These are phyloP conservation scores for Colletotrichum simmondsii DNA, from an alignment of 2,329 filamentous ascomycete genomes.

Conservation along the genomic window DNA sequence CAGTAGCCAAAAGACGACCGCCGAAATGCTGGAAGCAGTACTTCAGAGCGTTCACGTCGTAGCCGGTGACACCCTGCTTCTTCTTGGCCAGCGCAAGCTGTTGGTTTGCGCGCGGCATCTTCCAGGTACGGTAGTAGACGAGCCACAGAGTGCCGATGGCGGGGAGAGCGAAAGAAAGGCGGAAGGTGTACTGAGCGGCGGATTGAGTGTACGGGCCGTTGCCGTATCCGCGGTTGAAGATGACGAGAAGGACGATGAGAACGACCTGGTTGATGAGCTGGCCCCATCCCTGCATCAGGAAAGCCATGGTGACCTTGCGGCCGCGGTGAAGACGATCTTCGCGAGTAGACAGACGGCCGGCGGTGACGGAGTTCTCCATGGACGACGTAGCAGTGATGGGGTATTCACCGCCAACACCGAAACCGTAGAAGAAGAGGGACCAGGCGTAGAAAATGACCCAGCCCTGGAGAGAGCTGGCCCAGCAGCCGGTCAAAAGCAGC, in stretches of 20 bases:
- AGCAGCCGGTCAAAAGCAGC: constrained; percentile 89
- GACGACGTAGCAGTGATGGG: constrained; percentile 96
- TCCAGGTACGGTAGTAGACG: constrained; percentile 94
- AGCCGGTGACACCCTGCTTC: constrained; percentile 83
- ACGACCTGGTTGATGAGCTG: constrained; percentile 94
- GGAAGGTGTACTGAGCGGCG: constrained; percentile 91
- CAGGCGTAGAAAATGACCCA: constrained; percentile 98
- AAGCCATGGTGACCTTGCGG: constrained; percentile 93
- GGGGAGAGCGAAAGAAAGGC: constrained; percentile 90
- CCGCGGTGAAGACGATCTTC: constrained; percentile 96
- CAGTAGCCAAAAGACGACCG: constrained; percentile 85
- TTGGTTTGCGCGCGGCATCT: constrained; percentile 90
- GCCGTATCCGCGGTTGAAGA: constrained; percentile 72
- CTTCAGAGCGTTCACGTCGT: constrained; percentile 85
- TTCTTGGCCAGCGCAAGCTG: constrained; percentile 86
- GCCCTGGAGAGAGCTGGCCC: constrained; percentile 87
- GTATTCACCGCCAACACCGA: constrained; percentile 86
- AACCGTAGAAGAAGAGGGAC: constrained; percentile 83
- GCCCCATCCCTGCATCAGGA: constrained; percentile 98
- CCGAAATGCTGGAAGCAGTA: constrained; percentile 87
- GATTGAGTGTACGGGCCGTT: constrained; percentile 80
- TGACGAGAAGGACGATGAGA: constrained; percentile 85
- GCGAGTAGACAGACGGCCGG: constrained; percentile 87
- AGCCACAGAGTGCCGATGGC: constrained; percentile 93
- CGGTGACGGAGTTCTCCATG: constrained; percentile 89